Evolutionary conservation across 495 filamentous ascomycete species (phyloP), one percentile per base, ranked within the genome.

Genomic region (Diplogelasinospora grovesii): DNA sequence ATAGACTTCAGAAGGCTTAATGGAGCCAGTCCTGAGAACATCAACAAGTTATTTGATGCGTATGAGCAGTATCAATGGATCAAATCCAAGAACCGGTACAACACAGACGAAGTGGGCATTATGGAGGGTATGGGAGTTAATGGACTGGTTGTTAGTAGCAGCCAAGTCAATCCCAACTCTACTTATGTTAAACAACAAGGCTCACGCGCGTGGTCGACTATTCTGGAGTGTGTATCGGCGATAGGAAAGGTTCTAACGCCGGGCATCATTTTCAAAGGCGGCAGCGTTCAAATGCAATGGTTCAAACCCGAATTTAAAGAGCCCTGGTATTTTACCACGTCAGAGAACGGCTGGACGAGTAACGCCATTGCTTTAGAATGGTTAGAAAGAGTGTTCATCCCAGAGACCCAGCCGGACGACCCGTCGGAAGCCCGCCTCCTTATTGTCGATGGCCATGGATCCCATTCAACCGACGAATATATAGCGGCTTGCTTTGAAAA

Each of bases 401-500:
- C 44, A 4, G 27, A 11, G 18, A 43, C 48, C 26, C 18, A 22
- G 36, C 45, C 32, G 22, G 28, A 18, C 24, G 50, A 14, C 24
- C 31, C 36, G 43, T 53, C 29, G 21, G 0, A 29, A 1, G 3
- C 1, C 1, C 42, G 59, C 16, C 41, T 68, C 0, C 46, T 66
- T 10, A 57, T 66, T 35, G 15, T 64, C 8, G 49, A 65, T 22
- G 47, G 47, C 30, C 37, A 61, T 38, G 31, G 40, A 7, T 47
- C 36, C 22, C 47, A 61, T 30, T 21, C 38, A 5, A 49, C 42
- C 4, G 26, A 24, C 33, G 18, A 46, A 2, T 48, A 42, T 18
- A 41, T 48, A 27, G 25, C 4, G 14, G 5, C 2, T 8, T 48
- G 36, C 28, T 46, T 36, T 22, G 5, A 7, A 3, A 39, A 49